Percentiles rank a stretch among this genome's conserved stretches.
phyloP scores from a whole-genome alignment of 805 yeast species.

The Geotrichum ghanense region DNA sequence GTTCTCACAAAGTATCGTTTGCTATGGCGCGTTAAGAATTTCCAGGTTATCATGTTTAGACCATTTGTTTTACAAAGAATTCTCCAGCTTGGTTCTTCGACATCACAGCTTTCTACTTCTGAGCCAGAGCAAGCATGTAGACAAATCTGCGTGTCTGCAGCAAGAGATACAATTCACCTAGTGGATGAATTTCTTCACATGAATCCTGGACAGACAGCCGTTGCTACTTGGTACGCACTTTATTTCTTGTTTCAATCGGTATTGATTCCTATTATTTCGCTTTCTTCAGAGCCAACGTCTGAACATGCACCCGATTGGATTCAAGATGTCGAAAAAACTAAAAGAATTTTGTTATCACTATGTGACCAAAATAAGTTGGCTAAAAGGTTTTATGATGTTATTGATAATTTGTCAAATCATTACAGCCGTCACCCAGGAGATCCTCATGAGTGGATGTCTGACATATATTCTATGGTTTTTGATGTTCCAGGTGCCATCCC shows the following conservation, averaged over 20 bases:
- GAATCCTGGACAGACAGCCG: slow-evolving; percentile 27
- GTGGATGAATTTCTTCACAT: slow-evolving; percentile 24
- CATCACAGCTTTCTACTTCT: slow-evolving; percentile 18
- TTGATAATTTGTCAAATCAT: slow-evolving; percentile 29
- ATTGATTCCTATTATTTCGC: slow-evolving; percentile 43
- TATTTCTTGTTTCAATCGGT: slow-evolving; percentile 54
- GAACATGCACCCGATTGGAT: slow-evolving; percentile 35
- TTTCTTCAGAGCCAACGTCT: slow-evolving; percentile 40
- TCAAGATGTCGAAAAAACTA: slow-evolving; percentile 33
- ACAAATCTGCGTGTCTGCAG: slow-evolving; percentile 37
- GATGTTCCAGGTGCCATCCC: slow-evolving; percentile 23
- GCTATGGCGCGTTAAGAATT: slow-evolving; percentile 47
- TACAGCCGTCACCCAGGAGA: slow-evolving; percentile 9
- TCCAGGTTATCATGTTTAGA: slow-evolving; percentile 43
- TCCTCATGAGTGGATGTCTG: slow-evolving; percentile 26
- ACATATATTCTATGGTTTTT: slow-evolving; percentile 36
- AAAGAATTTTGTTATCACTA: slow-evolving; percentile 28
- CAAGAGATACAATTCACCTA: slow-evolving; percentile 41
- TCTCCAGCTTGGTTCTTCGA: slow-evolving; percentile 18
- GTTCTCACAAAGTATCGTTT: slow-evolving; percentile 40
- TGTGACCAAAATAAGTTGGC: slow-evolving; percentile 36
- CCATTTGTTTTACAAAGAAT: slow-evolving; percentile 47
- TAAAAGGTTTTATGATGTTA: slow-evolving; percentile 33
- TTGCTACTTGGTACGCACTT: slow-evolving; percentile 52
- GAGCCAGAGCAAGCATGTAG: slow-evolving; percentile 34